Evolutionary conservation across 108 stramenopile genomes (phyloP).

Genomic region (Nitzschia sp.): DNA sequence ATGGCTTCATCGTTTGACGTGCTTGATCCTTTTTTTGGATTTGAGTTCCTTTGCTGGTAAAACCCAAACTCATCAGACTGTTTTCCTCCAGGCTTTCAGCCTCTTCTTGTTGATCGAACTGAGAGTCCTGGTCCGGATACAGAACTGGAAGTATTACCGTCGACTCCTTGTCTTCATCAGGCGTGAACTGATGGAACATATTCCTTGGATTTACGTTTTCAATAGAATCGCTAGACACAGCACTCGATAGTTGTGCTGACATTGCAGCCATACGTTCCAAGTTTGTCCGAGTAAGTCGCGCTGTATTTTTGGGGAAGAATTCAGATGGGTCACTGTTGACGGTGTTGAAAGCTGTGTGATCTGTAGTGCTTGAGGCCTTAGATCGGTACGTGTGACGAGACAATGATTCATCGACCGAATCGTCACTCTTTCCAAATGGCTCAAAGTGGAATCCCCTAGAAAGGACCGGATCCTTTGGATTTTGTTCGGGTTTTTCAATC

Average conservation of each 20-base stretch:
- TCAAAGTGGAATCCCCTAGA: constrained; percentile 23
- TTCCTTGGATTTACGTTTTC: constrained; percentile 22
- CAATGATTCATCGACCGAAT: constrained; percentile 7
- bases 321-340: constrained; percentile 37
- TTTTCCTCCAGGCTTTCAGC: constrained; percentile 17
- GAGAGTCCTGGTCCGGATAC: constrained; percentile 7
- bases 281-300: constrained; percentile 23
- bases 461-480: constrained; percentile 16
- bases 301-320: constrained; percentile 30
- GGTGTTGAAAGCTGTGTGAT: constrained; percentile 7
- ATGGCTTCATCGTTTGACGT: too few relatives aligned
- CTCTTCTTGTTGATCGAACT: not conserved
- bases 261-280: constrained; percentile 25
- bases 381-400: constrained; percentile 17
- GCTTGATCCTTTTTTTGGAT: not conserved
- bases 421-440: constrained; percentile 11
- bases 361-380: constrained; percentile 7
- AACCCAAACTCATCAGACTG: constrained; percentile 16
- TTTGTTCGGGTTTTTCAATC: constrained; percentile 10
- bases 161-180: constrained; percentile 43
- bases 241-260: not conserved
- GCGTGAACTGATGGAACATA: constrained; percentile 41
- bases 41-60: constrained; percentile 27
- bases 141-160: constrained; percentile 34
- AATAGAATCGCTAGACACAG: constrained; percentile 10